Percentiles rank a stretch among this genome's conserved stretches.
Evolutionary conservation across 805 yeast species (phyloP).

Genomic region (Spathaspora gorwiae): DNA sequence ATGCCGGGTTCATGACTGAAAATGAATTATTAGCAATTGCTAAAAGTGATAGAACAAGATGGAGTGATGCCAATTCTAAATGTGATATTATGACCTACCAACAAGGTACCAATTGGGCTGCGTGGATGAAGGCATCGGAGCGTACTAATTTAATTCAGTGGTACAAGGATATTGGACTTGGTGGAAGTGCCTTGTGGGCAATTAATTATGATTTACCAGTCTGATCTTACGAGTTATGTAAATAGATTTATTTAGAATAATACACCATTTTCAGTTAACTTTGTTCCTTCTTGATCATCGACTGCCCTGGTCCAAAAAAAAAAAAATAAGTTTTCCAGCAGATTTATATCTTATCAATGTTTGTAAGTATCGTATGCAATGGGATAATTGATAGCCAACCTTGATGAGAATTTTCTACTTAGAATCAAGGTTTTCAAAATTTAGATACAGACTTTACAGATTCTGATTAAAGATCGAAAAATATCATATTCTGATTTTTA

Average conservation of each 20-base stretch:
- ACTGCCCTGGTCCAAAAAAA: too few relatives aligned
- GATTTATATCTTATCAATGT: too few relatives aligned
- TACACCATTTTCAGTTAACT: too few relatives aligned
- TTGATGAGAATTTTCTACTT: too few relatives aligned
- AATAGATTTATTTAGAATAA: neutral
- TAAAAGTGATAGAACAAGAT: constrained; percentile 8
- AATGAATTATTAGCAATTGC: constrained; percentile 11
- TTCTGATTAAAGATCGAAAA: too few relatives aligned
- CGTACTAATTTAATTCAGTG: constrained; percentile 7
- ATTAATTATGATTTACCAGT: constrained; percentile 9
- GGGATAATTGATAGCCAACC: too few relatives aligned
- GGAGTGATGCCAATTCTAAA: constrained; percentile 8
- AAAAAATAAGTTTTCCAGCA: too few relatives aligned
- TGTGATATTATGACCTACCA: constrained; percentile 16
- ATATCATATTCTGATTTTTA: too few relatives aligned
- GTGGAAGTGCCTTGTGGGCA: constrained; percentile 14
- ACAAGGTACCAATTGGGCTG: constrained; percentile 12
- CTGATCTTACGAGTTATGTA: neutral
- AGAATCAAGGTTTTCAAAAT: too few relatives aligned
- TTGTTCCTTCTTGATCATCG: too few relatives aligned
- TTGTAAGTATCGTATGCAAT: too few relatives aligned
- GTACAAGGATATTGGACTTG: constrained; percentile 12
- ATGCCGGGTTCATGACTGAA: constrained; percentile 13
- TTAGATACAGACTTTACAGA: too few relatives aligned
- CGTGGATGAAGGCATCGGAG: constrained; percentile 10